Base-by-base conservation (phyloP, 768 basidiomycete species). In the Phylloporus sp. region DNA sequence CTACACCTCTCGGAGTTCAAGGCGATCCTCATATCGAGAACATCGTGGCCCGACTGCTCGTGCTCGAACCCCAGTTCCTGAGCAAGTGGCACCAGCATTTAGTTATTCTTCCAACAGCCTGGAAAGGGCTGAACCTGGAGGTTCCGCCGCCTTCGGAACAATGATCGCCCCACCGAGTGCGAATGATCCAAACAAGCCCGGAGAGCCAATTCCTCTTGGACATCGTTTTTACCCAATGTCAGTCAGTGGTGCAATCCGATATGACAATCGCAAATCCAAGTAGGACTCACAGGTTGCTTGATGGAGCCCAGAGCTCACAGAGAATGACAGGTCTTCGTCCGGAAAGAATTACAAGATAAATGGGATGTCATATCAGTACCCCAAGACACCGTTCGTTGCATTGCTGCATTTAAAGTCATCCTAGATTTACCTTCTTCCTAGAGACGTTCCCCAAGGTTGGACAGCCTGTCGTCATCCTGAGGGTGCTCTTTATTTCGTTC, bases 401-500 rank as follows among this genome's bases (percentile, higher is more conserved):
- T 49, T 23, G 4, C 29, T 22, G 1, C 5, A 4, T 54, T 34
- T 2, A 13, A 39, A n/a, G n/a, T 26, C 34, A n/a, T 11, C 6
- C 23, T 3, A 0, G 23, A 35, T 22, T 34, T n/a, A 41, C 49
- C 8, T 20, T 26, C 2, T 2, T 1, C 49, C 41, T 43, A 67
- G 66, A 38, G 43, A 26, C 0, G 20, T 53, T 2, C 70, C 69
- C 0, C 7, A 18, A 4, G 76, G 72, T 0, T 86, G 85, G 85
- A 62, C 31, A 6, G 62, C 74, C 1, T 67, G 70, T 29, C 64
- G 71, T 2, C 85, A 86, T 56, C 82, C 84, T 0, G 84, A 86
- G 64, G 85, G 85, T 6, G 76, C 72, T 15, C 72, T 77, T 16
- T 86, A 85, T 59, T 86, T 80, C 50, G 74, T 73, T 56, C 71